Base-by-base conservation (phyloP, 2,329 filamentous ascomycete species). In the Trichoderma arundinaceum region DNA sequence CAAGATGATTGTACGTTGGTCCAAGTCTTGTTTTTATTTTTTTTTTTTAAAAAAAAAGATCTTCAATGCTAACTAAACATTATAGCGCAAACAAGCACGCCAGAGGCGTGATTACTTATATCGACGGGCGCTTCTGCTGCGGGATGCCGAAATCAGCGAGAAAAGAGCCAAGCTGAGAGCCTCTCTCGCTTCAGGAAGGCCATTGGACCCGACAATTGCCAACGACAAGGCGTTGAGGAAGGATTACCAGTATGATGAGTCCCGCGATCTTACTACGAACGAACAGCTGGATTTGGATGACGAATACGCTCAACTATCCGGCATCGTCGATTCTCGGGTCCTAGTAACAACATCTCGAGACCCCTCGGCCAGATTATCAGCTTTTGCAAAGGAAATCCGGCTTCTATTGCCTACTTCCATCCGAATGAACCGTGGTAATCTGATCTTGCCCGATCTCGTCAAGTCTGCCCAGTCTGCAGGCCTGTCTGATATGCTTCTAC, bases 231-330 rank as follows among this genome's bases (percentile, higher is more conserved):
- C 85, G 35, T 80, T 99, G 64, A 87, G 94, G 49, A 89, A 92
- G 74, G 92, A 98, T 76, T 97, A 91, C 80, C 93, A 94, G 75
- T 99, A 94, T 76, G 95, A 99, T 75, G 94, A 97, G 78, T 92
- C 92, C 4, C 82, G 87, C 28, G 90, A 93, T 71, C 80, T 88
- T 63, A 88, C 83, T 3, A 81, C 83, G 17, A 85, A 92, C 65
- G 89, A 92, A 65, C 84, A 90, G 75, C 79, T 92, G 17, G 90
- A 92, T 64, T 79, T 96, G 19, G 92, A 96, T 74, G 92, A 96
- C 73, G 94, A 98, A 80, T 98, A 97, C 77, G 88, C 90, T 28
- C 88, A 94, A 71, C 86, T 97, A 0, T 95, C 91, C n/a, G 95
- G 95, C 38, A 88, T 98, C 44, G 87, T 95, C 43, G 95, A 98